Evolutionary conservation across 2,329 filamentous ascomycete species (phyloP), one percentile per base, ranked within the genome.

Genomic region (Claviceps spartinae): DNA sequence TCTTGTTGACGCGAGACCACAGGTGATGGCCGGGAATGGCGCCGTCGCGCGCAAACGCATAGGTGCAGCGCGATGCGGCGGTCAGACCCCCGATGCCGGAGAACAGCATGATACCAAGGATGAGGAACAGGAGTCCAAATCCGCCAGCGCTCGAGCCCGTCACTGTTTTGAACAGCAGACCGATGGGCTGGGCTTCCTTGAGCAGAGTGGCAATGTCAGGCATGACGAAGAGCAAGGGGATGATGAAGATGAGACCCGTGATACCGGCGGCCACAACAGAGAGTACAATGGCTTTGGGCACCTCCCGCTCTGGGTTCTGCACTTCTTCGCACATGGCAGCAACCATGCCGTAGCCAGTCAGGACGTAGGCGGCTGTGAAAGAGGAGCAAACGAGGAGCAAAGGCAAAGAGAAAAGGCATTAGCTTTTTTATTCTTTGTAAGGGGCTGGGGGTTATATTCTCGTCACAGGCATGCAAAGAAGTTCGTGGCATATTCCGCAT

Each of bases 71-170:
- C 49, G 79, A 83, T 2, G 86, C 81, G 2, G 86, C 86, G 0
- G 86, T 90, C 20, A 89, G 69, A 1, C 85, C 82, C 6, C 85
- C 85, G 37, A 85, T 81, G 20, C 86, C 86, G 1, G 86, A 85
- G 61, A 90, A 88, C 63, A 90, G 75, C 54, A 85, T 73, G 59
- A 91, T 88, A 1, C 85, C 85, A 24, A 90, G 74, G 57, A 91
- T 81, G 2, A 90, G 70, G 65, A 90, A 85, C 14, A 89, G 73
- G 5, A 90, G 72, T 0, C 82, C 85, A 57, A 91, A 88, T 0
- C 86, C 86, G 24, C 85, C 86, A 5, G 72, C 80, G 1, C 82
- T 75, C 20, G 83, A 86, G 1, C 85, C 85, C 0, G 86, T 89
- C 9, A 82, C 85, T 0, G 72, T 81, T 68, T 86, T 86, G 75